Evolutionary conservation across 1,284 basidiomycete species (phyloP).

Genomic region (Pseudozyma sp.): DNA sequence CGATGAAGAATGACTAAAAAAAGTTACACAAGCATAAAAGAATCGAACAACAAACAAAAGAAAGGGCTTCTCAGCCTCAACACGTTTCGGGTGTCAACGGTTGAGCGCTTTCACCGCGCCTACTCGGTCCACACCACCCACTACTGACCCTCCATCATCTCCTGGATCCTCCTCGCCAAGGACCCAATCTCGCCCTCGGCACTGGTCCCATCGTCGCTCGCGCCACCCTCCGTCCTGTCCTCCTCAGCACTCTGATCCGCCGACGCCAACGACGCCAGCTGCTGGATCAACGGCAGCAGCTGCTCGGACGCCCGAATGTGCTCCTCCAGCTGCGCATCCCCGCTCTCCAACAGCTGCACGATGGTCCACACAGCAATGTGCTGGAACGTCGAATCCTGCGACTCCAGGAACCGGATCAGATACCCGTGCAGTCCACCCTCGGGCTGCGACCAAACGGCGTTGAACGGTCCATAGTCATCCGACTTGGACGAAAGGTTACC

Average conservation of each 20-base stretch:
- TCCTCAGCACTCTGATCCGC: constrained; percentile 47
- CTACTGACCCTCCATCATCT: constrained; percentile 59
- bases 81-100: no score
- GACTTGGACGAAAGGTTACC: constrained; percentile 93
- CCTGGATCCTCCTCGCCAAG: constrained; percentile 63
- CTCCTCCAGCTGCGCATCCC: constrained; percentile 73
- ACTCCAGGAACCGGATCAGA: constrained; percentile 91
- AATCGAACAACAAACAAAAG: no score
- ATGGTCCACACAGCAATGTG: constrained; percentile 97
- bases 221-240: constrained; percentile 40
- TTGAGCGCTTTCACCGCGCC: no score
- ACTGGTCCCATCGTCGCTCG: constrained; percentile 52
- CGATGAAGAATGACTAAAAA: background rate
- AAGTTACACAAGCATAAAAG: background rate
- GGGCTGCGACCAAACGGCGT: constrained; percentile 97
- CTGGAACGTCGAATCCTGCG: constrained; percentile 97
- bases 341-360: constrained; percentile 93
- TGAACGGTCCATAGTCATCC: constrained; percentile 97
- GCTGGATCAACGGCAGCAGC: constrained; percentile 61
- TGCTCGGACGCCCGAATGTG: constrained; percentile 60
- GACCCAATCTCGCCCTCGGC: constrained; percentile 65
- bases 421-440: constrained; percentile 97
- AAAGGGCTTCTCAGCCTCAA: background rate
- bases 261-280: constrained; percentile 40
- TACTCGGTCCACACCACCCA: background rate